Conservation (phyloP, 2,329 filamentous ascomycete species). For the Pochonia chlamydosporia region DNA sequence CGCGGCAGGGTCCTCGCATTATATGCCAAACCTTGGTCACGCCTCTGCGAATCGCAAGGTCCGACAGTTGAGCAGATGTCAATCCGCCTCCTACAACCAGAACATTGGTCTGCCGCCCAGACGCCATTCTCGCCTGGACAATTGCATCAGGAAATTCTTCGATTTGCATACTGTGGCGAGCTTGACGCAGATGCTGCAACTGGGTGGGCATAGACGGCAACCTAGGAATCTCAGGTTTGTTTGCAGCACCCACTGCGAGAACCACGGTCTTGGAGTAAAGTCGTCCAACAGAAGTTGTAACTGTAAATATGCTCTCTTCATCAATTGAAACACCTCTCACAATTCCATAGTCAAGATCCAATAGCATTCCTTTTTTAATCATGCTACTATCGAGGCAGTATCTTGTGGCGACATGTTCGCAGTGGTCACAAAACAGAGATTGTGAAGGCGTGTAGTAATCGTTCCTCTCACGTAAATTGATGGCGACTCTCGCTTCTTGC, state of each 20-base stretch:
- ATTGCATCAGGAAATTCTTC: conserved; percentile 48
- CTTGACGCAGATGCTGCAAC: conserved; percentile 28
- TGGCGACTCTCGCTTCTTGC: conserved; percentile 40
- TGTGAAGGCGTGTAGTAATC: conserved; percentile 64
- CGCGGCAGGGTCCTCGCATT: conserved; percentile 52
- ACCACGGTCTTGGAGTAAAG: conserved; percentile 60
- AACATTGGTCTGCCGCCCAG: conserved; percentile 50
- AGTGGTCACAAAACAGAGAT: conserved; percentile 57
- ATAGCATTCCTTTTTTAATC: conserved; percentile 54
- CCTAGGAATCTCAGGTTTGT: conserved; percentile 44
- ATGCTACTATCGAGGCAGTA: conserved; percentile 44
- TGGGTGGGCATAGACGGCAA: conserved; percentile 26
- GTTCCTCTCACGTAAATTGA: conserved; percentile 62
- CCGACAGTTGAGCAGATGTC: conserved; percentile 68
- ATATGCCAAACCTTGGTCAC: conserved; percentile 65
- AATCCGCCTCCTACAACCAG: conserved; percentile 71
- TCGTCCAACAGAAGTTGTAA: conserved; percentile 48
- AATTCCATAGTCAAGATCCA: conserved; percentile 54
- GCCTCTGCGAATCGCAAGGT: conserved; percentile 58
- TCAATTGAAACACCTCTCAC: conserved; percentile 36
- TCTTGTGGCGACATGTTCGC: conserved; percentile 47
- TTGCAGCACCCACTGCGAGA: conserved; percentile 65
- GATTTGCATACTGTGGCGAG: conserved; percentile 61
- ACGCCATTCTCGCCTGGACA: conserved; percentile 47
- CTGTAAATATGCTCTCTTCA: conserved; percentile 56